Evolutionary conservation across 345 rosid species (phyloP), one percentile per base, ranked within the genome.

Genomic region (Euphorbia lathyris): DNA sequence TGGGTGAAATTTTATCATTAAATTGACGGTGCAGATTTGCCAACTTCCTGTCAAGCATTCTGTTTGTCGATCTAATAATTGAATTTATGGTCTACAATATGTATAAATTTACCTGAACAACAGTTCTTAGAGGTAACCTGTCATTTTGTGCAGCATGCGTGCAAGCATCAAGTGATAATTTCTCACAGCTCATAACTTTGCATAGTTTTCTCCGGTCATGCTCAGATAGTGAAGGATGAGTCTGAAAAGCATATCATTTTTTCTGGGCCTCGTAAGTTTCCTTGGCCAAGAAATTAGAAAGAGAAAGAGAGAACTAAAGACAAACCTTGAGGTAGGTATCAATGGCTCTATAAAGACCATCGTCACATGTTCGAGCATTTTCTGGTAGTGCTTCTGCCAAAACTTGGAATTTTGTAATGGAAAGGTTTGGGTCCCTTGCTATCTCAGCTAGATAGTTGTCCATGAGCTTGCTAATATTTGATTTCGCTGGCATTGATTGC

Each of bases 111-210:
- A 94, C 98, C 96, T 91, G 97, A 77, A 88, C 80, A 42, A 91
- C 82, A 3, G 87, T 88, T 82, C 97, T 84, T 62, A 89, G 78
- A 68, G 97, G 93, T 78, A 94, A 79, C 77, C 98, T 84, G 45
- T 91, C 97, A 69, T 94, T 94, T 81, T 94, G 89, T 71, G 97
- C 95, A 6, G 98, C 98, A 77, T 94, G 97, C 76, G 78, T 82
- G 79, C 93, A 88, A 32, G 96, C 97, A 72, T 94, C 98, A 17
- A 87, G 88, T 4, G 98, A 94, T 68, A 89, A 78, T 74, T 88
- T 94, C 80, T 81, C 86, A 20, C 93, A 84, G 78, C 82, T 82
- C 91, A 91, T 91, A 65, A 83, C 50, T 77, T 86, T 89, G 89
- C 96, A 88, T 22, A 94, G 68, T 79, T 83, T 78, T 83, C 83